Conservation (phyloP, 805 yeast genomes). For the Saccharomycopsis javanensis region DNA sequence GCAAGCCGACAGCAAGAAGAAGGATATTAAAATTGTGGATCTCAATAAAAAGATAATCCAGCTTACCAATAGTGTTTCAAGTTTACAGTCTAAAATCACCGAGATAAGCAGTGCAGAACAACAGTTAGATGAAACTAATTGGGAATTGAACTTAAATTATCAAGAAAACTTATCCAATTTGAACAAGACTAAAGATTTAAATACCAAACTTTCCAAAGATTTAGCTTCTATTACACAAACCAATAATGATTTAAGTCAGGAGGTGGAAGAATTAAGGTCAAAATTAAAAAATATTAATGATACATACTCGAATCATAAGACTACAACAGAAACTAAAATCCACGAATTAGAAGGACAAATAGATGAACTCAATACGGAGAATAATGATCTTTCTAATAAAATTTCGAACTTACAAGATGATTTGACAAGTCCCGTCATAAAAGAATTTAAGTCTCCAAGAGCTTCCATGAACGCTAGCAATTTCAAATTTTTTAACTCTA, state of each 20-base stretch:
- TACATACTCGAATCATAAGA: conserved; percentile 31
- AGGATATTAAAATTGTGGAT: conserved; percentile 20
- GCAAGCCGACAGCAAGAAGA: conserved; percentile 49
- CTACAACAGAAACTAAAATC: conserved; percentile 33
- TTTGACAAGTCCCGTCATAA: neutral
- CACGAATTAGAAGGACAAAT: conserved; percentile 42
- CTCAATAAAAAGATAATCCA: conserved; percentile 8
- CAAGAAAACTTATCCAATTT: conserved; percentile 28
- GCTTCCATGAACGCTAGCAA: conserved; percentile 19
- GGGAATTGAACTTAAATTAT: conserved; percentile 53
- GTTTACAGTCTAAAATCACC: conserved; percentile 17
- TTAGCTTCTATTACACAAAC: conserved; percentile 32
- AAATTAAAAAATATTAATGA: conserved; percentile 32
- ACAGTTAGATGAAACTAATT: conserved; percentile 46
- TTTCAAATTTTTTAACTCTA: conserved; percentile 22
- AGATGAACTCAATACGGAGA: conserved; percentile 58
- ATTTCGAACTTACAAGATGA: conserved; percentile 18
- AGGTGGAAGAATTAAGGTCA: conserved; percentile 38
- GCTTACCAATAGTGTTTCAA: conserved; percentile 10
- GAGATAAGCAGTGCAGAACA: conserved; percentile 32
- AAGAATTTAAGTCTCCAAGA: neutral
- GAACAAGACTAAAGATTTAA: conserved; percentile 32
- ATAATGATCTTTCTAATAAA: conserved; percentile 44
- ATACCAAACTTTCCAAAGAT: conserved; percentile 32
- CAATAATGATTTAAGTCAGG: conserved; percentile 32